Evolutionary conservation across 345 rosid species (phyloP).

Genomic region (Xanthoceras sorbifolium): DNA sequence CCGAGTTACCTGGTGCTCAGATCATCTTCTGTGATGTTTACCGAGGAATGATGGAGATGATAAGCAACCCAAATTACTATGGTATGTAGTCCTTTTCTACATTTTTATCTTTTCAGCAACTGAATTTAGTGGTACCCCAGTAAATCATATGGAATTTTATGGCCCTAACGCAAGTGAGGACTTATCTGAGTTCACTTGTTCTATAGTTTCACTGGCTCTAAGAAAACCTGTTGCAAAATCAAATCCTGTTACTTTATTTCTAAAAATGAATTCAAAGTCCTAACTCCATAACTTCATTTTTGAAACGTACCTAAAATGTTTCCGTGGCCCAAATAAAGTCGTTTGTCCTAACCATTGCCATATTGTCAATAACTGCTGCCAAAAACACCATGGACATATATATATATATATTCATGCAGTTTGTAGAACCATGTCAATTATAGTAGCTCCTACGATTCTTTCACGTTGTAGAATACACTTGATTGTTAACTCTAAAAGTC

Average conservation of each 20-base stretch:
- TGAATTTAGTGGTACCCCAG: not conserved
- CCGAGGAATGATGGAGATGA: slow-evolving; percentile 52
- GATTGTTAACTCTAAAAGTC: not conserved
- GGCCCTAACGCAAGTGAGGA: not conserved
- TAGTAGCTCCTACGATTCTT: too few relatives aligned
- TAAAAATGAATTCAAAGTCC: not conserved
- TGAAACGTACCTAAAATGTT: not conserved
- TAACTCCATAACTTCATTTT: too few relatives aligned
- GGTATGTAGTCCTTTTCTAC: slow-evolving; percentile 36
- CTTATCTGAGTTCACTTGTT: not conserved
- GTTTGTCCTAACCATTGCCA: not conserved
- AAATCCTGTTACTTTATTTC: not conserved
- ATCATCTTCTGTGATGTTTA: slow-evolving; percentile 57
- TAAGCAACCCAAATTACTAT: slow-evolving; percentile 35
- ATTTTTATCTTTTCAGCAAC: not conserved
- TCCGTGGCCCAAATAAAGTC: not conserved
- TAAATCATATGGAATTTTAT: not conserved
- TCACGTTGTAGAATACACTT: too few relatives aligned
- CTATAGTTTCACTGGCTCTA: not conserved
- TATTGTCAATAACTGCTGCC: not conserved
- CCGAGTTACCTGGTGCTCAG: slow-evolving; percentile 41
- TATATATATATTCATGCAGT: not conserved
- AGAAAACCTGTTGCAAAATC: not conserved
- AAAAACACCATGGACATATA: too few relatives aligned
- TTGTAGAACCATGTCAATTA: not conserved